These are phyloP conservation scores for Saccharum spontaneum DNA, from an alignment of 176 grass and related monocot genomes.

Conservation along the genomic window DNA sequence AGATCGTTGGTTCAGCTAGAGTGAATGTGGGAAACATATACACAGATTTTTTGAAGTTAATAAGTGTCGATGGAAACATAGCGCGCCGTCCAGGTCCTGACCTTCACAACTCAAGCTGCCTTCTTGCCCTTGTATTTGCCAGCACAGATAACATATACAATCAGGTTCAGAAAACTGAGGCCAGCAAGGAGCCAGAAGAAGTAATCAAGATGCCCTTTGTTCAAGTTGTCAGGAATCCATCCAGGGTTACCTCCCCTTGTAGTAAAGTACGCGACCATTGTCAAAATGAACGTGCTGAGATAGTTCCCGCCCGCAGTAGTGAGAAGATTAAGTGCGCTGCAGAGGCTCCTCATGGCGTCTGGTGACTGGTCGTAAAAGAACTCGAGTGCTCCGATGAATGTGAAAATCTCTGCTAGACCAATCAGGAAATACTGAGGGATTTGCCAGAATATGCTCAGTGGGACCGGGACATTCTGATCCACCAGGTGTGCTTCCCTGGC, in stretches of 20 bases:
- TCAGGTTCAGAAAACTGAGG: slow-evolving; percentile 63
- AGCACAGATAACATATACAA: slow-evolving; percentile 60
- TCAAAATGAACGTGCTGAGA: slow-evolving; percentile 65
- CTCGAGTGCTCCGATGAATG: slow-evolving; percentile 70
- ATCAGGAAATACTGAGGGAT: no score
- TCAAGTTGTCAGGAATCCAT: slow-evolving; percentile 95
- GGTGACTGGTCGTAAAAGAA: slow-evolving; percentile 89
- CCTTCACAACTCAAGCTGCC: slow-evolving; percentile 41
- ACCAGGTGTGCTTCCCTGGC: slow-evolving; percentile 51
- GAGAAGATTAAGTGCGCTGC: slow-evolving; percentile 68
- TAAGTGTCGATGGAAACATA: not conserved
- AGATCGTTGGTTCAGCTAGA: not conserved
- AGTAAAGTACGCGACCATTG: slow-evolving; percentile 56
- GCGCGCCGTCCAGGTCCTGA: not conserved
- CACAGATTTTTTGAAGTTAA: not conserved
- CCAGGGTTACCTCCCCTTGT: slow-evolving; percentile 66
- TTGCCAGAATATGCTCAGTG: no score
- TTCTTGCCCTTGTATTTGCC: slow-evolving; percentile 76
- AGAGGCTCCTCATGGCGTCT: slow-evolving; percentile 82
- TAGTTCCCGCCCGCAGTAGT: slow-evolving; percentile 25
- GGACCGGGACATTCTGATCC: slow-evolving; percentile 41
- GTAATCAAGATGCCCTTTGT: slow-evolving; percentile 49
- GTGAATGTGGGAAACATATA: not conserved
- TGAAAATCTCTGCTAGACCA: slow-evolving; percentile 40
- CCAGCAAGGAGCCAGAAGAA: slow-evolving; percentile 75